Evolutionary conservation across 176 grass and related monocot species (phyloP), one percentile per base, ranked within the genome.

Genomic region (Alopecurus myosuroides): DNA sequence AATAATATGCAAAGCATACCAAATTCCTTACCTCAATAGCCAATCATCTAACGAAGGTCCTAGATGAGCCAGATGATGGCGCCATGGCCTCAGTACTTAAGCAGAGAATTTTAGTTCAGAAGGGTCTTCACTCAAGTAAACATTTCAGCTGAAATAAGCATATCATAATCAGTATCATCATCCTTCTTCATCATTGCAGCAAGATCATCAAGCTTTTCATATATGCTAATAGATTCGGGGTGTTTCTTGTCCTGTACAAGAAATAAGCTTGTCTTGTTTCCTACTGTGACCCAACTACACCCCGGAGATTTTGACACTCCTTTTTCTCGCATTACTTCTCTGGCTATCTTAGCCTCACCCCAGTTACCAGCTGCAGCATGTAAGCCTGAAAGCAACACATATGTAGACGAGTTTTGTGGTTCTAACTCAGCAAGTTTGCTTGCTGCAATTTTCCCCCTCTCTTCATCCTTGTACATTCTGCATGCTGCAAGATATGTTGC

Each of bases 311-410:
- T 92, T 69, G 41, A 49, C 76, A 88, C 88, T 86, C 90, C 75
- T 84, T 85, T 94, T 81, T 90, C 85, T 75, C 76, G 70, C 93
- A 94, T 94, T 73, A 44, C 65, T 88, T 88, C 90, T 67, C 85
- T 90, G 49, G 84, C 80, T 44, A 74, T 74, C 48, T 86, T 94
- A 81, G 90, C 82, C 36, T 87, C 85, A 81, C 46, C 40, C 93
- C 93, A 92, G 51, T 94, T 89, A 78, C 93, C 93, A 88, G 90
- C 52, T 60, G 88, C 85, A 86, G 90, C 85, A 92, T 94, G 88
- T 20, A 94, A 78, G 77, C 61, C 81, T 46, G 90, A 94, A 74
- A 94, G 85, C 63, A 92, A 84, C 35, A 90, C 74, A 46, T 92
- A 94, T 1, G 87, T 82, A 35, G 93, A 94, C 23, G 90, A 88